These are phyloP conservation scores for Phytopythium ostracodes DNA, from an alignment of 352 stramenopile genomes.

Conservation along the genomic window DNA sequence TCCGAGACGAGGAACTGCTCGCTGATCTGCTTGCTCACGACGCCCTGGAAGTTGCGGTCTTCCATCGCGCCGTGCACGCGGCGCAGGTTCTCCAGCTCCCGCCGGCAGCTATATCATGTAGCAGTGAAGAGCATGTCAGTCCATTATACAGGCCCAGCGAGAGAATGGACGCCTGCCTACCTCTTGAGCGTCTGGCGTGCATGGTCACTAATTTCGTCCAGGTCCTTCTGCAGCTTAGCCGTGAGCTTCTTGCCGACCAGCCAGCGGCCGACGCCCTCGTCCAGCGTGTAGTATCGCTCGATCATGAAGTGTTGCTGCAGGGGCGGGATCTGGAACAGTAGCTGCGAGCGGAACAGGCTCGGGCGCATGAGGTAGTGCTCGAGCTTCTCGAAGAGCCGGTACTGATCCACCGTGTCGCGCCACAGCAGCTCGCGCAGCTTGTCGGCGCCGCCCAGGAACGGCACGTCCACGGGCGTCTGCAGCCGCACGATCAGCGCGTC, in stretches of 20 bases:
- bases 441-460: conserved; percentile 44
- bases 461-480: conserved; percentile 38
- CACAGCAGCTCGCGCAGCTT: conserved; percentile 68
- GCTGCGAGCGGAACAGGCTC: conserved; percentile 70
- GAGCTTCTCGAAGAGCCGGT: conserved; percentile 80
- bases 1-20: conserved; percentile 71
- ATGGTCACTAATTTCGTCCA: conserved; percentile 79
- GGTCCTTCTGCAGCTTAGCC: conserved; percentile 78
- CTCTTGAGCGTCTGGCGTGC: conserved; percentile 58
- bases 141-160: too few relatives aligned
- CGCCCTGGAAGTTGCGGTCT: conserved; percentile 76
- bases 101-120: conserved; percentile 72
- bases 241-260: conserved; percentile 80
- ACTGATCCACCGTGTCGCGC: conserved; percentile 81
- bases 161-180: too few relatives aligned
- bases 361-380: conserved; percentile 82
- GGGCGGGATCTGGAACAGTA: conserved; percentile 80
- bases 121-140: too few relatives aligned
- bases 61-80: conserved; percentile 72
- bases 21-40: conserved; percentile 34
- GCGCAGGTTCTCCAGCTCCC: conserved; percentile 76
- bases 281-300: conserved; percentile 75
- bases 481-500: conserved; percentile 53
- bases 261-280: conserved; percentile 65
- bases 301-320: conserved; percentile 80